A percentile compares a stretch with the other conserved stretches of the same genome.
Conservation (phyloP, 768 basidiomycete genomes). For the Russula foetens region DNA sequence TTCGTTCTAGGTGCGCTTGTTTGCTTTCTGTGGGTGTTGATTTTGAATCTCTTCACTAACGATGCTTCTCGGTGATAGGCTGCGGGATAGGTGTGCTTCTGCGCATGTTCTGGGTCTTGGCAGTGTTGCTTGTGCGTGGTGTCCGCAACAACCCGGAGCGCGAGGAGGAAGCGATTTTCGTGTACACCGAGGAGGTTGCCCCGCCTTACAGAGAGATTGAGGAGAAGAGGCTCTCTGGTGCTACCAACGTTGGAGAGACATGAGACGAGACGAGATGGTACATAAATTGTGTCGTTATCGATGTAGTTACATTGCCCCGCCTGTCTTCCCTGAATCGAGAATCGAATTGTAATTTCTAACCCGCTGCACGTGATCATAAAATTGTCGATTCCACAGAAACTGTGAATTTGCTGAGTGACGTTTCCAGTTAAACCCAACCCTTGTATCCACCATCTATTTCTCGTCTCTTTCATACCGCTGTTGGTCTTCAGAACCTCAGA, state of each 20-base stretch:
- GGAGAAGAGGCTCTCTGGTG: background rate
- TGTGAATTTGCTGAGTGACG: too few species aligned
- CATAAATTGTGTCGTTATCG: background rate
- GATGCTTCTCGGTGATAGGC: constrained; percentile 34
- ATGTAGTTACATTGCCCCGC: background rate
- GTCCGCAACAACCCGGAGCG: constrained; percentile 35
- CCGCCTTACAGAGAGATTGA: background rate
- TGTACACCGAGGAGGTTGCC: constrained; percentile 9
- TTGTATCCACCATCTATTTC: background rate
- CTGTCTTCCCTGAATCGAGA: too few species aligned
- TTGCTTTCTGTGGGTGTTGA: background rate
- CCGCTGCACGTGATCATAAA: background rate
- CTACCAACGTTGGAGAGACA: background rate
- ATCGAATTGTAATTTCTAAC: background rate
- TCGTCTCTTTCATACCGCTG: background rate
- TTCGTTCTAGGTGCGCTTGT: constrained; percentile 64
- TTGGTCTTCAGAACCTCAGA: background rate
- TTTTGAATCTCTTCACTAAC: background rate
- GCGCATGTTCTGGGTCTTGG: constrained; percentile 72
- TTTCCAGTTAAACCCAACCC: background rate
- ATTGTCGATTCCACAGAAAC: background rate
- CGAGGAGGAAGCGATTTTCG: constrained; percentile 19
- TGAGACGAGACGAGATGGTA: background rate
- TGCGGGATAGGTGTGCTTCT: constrained; percentile 78
- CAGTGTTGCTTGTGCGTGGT: constrained; percentile 51